Base-by-base conservation (phyloP, 192 early-diverging fungal species). In the Phycomyces blakesleeanus region DNA sequence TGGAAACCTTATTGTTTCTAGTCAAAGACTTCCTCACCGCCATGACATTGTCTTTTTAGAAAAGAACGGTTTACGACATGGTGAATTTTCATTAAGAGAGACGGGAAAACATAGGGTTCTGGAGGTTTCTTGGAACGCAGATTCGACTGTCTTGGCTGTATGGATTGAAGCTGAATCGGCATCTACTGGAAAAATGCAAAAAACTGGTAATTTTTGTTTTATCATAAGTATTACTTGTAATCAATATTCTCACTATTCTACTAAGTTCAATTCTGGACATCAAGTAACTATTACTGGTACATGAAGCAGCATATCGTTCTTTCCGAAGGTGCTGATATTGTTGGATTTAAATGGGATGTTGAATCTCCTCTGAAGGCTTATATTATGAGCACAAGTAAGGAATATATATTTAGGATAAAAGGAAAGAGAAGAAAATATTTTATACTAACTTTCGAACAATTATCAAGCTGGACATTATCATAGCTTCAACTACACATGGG, bases 221-320 rank as follows among this genome's bases (percentile, higher is more conserved):
- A 64, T 54, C 16, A 22, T 25, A 7, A n/a, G 34, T 0, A 38
- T 22, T 34, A 34, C 29, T 34, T 34, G 29, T n/a, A n/a, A n/a
- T n/a, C n/a, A n/a, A n/a, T n/a, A n/a, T n/a, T n/a, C 29, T 34
- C 29, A 34, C 29, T 34, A 34, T 34, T 34, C 29, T 34, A 7
- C 29, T 5, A 34, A 63, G 83, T 99, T 52, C 92, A 99, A 71
- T 78, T 99, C 53, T 99, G 94, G 93, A 78, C 90, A 0, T 90
- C 88, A 71, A 85, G 83, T 57, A 99, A 99, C 83, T 99, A 99
- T 76, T 84, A 96, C 71, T 99, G 93, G 89, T 97, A 97, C 66
- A 59, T 97, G 56, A 94, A 94, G 74, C 93, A 96, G 75, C 89
- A 96, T 57, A 78, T 96, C 16, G 68, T 78, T 0, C 61, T 81